Evolutionary conservation across 106 monocot genomes (phyloP).

Genomic region (Amphibolis antarctica): DNA sequence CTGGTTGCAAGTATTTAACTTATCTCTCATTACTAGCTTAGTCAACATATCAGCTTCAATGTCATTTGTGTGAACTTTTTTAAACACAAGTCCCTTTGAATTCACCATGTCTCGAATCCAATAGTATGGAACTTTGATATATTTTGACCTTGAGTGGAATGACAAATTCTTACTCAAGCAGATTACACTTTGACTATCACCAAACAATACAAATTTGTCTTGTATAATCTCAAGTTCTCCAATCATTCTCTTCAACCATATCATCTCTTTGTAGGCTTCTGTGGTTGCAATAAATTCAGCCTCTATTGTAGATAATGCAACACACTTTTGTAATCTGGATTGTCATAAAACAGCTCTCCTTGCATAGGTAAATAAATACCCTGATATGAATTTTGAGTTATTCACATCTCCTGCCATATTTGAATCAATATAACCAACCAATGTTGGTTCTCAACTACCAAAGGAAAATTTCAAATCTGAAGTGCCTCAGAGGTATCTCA

Average conservation of each 20-base stretch:
- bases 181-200: conserved; percentile 7
- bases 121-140: neutral
- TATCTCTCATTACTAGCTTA: too few relatives aligned
- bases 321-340: neutral
- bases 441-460: neutral
- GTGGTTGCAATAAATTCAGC: neutral
- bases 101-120: neutral
- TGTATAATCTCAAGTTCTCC: neutral
- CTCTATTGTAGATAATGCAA: neutral
- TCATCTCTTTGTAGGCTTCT: neutral
- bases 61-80: too few relatives aligned
- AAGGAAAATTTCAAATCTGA: neutral
- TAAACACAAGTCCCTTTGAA: too few relatives aligned
- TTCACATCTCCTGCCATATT: too few relatives aligned
- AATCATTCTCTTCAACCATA: neutral
- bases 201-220: neutral
- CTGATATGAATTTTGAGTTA: neutral
- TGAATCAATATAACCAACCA: too few relatives aligned
- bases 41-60: too few relatives aligned
- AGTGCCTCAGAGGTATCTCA: conserved; percentile 2
- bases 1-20: too few relatives aligned
- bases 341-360: neutral
- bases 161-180: neutral
- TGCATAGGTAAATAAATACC: too few relatives aligned
- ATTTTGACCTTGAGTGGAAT: conserved; percentile 2